A percentile compares a stretch with the other conserved stretches of the same genome.
Evolutionary conservation across 768 basidiomycete genomes (phyloP).

Genomic region (Strobilomyces echinocephalus): DNA sequence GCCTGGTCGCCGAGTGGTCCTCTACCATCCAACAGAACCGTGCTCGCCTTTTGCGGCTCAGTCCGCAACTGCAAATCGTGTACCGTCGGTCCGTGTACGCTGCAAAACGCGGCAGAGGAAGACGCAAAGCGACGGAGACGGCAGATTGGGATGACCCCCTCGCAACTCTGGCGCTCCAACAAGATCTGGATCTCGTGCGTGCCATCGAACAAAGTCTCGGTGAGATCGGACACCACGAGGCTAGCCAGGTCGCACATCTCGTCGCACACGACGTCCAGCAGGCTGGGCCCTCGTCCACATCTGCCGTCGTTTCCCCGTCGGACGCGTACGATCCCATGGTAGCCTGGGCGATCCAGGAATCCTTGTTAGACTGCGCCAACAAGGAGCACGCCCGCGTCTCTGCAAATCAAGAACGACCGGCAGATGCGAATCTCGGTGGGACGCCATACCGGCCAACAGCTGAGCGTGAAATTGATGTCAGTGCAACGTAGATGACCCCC

Average conservation of each 20-base stretch:
- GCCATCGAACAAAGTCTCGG: slow-evolving; percentile 46
- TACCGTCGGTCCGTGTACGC: slow-evolving; percentile 31
- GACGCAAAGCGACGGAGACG: background rate
- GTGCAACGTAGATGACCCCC: slow-evolving; percentile 3
- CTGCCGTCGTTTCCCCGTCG: slow-evolving; percentile 5
- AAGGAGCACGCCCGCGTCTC: background rate
- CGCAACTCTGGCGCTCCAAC: slow-evolving; percentile 24
- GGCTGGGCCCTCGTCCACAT: slow-evolving; percentile 2
- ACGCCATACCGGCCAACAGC: background rate
- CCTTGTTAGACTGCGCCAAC: slow-evolving; percentile 15
- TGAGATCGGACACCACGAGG: slow-evolving; percentile 15
- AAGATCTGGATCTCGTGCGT: slow-evolving; percentile 40
- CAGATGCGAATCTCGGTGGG: slow-evolving; percentile 10
- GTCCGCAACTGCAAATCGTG: slow-evolving; percentile 35
- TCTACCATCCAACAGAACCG: slow-evolving; percentile 17
- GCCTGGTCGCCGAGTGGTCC: slow-evolving; percentile 32
- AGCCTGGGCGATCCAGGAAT: slow-evolving; percentile 31
- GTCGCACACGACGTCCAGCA: slow-evolving; percentile 7
- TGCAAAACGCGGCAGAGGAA: slow-evolving; percentile 1
- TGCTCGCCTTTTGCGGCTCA: slow-evolving; percentile 28
- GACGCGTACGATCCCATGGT: slow-evolving; percentile 18
- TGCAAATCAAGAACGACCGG: background rate
- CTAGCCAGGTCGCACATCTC: slow-evolving; percentile 1
- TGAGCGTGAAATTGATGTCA: background rate
- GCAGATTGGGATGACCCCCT: slow-evolving; percentile 9